phyloP scores from a whole-genome alignment of 306 rosid species.

The Senna tora region DNA sequence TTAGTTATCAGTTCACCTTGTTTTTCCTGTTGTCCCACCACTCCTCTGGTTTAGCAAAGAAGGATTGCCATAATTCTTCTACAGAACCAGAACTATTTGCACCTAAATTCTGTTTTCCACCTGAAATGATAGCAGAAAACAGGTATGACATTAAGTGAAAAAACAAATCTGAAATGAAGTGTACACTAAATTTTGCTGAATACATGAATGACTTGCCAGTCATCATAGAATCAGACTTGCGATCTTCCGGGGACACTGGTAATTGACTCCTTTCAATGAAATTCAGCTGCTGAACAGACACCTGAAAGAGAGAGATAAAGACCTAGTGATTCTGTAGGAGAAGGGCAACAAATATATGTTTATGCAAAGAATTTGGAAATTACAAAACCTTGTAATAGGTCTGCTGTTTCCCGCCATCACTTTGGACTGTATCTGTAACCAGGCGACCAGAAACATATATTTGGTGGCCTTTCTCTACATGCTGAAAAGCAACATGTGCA shows the following conservation, averaged over 20 bases:
- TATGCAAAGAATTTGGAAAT: background rate
- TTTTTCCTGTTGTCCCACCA: conserved; percentile 23
- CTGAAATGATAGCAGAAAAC: conserved; percentile 42
- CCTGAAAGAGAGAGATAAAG: conserved; percentile 54
- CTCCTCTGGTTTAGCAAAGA: conserved; percentile 32
- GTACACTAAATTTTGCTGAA: conserved; percentile 21
- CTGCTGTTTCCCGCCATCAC: conserved; percentile 66
- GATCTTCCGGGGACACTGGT: conserved; percentile 40
- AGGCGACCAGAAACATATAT: conserved; percentile 81
- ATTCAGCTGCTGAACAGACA: conserved; percentile 81
- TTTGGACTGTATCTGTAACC: conserved; percentile 67
- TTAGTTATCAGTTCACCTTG: background rate
- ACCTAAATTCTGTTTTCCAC: conserved; percentile 48
- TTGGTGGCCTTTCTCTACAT: conserved; percentile 69
- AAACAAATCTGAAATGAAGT: conserved; percentile 19
- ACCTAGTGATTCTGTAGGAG: conserved; percentile 19
- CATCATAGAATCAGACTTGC: conserved; percentile 47
- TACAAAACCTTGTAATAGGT: conserved; percentile 79
- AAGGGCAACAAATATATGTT: background rate
- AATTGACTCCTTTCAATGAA: conserved; percentile 62
- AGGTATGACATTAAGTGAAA: background rate
- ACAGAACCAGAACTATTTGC: conserved; percentile 56
- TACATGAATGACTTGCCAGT: conserved; percentile 51
- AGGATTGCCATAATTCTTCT: conserved; percentile 78
- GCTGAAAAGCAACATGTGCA: conserved; percentile 74